phyloP scores from a whole-genome alignment of 2,329 filamentous ascomycete genomes.

The Coniochaeta prunicola region DNA sequence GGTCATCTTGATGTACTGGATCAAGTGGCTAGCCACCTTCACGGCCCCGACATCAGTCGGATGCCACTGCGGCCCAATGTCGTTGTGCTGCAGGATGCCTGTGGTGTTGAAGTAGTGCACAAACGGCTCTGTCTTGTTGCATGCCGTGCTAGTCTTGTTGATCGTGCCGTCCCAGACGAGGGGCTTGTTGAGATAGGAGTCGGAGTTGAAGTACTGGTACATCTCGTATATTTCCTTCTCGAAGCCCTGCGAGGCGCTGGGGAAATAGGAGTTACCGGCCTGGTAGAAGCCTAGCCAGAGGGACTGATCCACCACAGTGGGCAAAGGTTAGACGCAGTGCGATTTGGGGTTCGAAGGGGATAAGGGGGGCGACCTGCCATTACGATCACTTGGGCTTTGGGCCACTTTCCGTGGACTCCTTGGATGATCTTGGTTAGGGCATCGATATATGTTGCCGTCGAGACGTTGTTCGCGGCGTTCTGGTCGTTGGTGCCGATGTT shows the following conservation, averaged over 20 bases:
- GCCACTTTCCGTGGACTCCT: constrained; percentile 38
- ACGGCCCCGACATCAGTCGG: constrained; percentile 55
- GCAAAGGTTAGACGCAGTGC: neutral
- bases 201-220: constrained; percentile 44
- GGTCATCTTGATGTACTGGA: constrained; percentile 47
- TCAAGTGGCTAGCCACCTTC: constrained; percentile 52
- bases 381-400: constrained; percentile 34
- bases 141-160: constrained; percentile 22
- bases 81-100: constrained; percentile 55
- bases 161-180: constrained; percentile 30
- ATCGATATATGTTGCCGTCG: constrained; percentile 28
- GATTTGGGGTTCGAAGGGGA: neutral
- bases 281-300: constrained; percentile 48
- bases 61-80: constrained; percentile 50
- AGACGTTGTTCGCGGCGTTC: constrained; percentile 33
- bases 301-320: constrained; percentile 24
- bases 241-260: constrained; percentile 32
- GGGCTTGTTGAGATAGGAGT: constrained; percentile 30
- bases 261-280: constrained; percentile 40
- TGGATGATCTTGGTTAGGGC: constrained; percentile 36
- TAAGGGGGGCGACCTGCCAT: constrained; percentile 25
- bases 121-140: constrained; percentile 32
- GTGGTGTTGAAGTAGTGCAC: constrained; percentile 56
- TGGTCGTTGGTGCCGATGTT: constrained; percentile 40
- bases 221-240: constrained; percentile 42